These are phyloP conservation scores for Pseudocercospora cruenta DNA, from an alignment of 2,329 filamentous ascomycete genomes.

Conservation along the genomic window DNA sequence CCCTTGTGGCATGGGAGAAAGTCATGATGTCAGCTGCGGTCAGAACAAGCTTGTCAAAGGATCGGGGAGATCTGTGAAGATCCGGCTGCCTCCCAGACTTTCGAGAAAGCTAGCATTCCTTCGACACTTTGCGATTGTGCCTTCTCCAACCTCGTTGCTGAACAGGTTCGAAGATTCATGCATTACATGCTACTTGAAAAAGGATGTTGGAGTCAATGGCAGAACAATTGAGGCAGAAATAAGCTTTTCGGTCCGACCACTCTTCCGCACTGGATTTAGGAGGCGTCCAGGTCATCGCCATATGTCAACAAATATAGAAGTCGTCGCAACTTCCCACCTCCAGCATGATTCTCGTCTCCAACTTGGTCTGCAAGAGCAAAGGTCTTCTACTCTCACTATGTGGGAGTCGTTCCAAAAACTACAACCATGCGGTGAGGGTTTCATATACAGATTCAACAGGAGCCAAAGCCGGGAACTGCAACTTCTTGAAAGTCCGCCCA, in stretches of 20 bases:
- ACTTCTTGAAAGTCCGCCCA: too few relatives aligned
- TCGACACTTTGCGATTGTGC: too few relatives aligned
- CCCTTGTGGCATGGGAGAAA: slow-evolving; percentile 4
- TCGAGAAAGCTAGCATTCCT: neutral
- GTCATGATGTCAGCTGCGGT: slow-evolving; percentile 15
- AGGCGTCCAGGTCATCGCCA: neutral
- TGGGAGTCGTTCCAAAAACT: too few relatives aligned
- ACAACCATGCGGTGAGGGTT: too few relatives aligned
- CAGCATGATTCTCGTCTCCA: too few relatives aligned
- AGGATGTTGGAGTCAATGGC: neutral
- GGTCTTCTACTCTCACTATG: too few relatives aligned
- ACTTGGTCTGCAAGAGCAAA: too few relatives aligned
- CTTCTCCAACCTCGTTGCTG: too few relatives aligned
- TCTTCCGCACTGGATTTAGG: neutral
- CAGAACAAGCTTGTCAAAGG: slow-evolving; percentile 3
- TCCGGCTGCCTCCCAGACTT: neutral
- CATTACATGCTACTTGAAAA: neutral
- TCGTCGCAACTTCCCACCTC: too few relatives aligned
- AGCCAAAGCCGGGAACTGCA: too few relatives aligned
- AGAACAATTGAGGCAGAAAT: neutral
- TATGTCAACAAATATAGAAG: too few relatives aligned
- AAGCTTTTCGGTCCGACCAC: neutral
- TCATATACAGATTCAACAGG: too few relatives aligned
- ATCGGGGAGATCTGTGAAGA: slow-evolving; percentile 1
- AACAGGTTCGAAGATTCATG: neutral